Conservation (phyloP, 148 eudicot species). For the Vaccinium darrowii region DNA sequence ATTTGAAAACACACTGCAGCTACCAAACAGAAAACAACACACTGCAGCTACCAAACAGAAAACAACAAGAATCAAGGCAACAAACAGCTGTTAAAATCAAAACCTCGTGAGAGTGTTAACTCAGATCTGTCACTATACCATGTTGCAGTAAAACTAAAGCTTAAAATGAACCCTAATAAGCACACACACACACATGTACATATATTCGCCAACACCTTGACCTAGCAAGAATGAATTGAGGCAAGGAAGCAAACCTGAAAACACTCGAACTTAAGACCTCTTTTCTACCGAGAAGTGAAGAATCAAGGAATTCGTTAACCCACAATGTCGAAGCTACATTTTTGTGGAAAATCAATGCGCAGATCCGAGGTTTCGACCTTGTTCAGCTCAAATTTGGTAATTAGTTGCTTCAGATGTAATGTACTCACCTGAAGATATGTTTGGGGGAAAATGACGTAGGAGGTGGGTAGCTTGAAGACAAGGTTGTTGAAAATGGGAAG, state of each 20-base stretch:
- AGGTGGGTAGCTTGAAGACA: neutral
- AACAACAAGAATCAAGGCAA: neutral
- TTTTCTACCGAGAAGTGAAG: neutral
- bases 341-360: neutral
- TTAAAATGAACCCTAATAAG: neutral
- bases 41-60: neutral
- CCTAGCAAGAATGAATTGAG: neutral
- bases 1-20: neutral
- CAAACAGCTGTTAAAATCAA: neutral
- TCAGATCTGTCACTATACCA: neutral
- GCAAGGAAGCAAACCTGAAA: slow-evolving; percentile 9
- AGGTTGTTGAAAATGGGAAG: neutral
- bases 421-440: neutral
- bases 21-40: neutral
- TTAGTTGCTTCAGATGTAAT: neutral
- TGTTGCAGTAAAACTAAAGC: neutral
- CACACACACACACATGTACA: neutral
- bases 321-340: neutral
- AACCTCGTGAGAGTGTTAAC: neutral
- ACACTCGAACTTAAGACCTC: neutral
- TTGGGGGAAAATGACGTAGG: neutral
- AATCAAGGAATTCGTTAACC: neutral
- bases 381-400: neutral
- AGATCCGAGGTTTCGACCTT: neutral
- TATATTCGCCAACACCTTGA: too few relatives aligned